phyloP scores from a whole-genome alignment of 2,329 filamentous ascomycete genomes.

The Neurospora sp. region DNA sequence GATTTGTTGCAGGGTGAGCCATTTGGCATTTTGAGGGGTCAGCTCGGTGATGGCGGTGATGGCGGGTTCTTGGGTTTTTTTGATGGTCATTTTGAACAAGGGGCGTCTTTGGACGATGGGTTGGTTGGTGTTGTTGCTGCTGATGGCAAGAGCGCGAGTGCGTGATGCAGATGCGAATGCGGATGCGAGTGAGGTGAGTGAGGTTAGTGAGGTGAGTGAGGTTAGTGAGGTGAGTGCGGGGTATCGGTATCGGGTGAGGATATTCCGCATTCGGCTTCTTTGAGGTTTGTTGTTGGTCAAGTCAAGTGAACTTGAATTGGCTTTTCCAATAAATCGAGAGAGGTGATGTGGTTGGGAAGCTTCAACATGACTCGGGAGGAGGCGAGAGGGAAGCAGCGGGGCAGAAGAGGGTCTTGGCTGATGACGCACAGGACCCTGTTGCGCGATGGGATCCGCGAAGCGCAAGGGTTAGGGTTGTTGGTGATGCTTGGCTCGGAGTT shows the following conservation, averaged over 20 bases:
- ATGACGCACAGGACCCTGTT: background rate
- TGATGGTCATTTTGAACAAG: conserved; percentile 22
- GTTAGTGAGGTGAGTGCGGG: background rate
- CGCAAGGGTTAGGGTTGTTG: background rate
- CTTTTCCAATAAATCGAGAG: background rate
- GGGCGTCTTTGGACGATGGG: background rate
- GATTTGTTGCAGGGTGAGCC: conserved; percentile 47
- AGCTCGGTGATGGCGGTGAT: conserved; percentile 39
- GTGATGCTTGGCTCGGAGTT: background rate
- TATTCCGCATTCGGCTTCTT: background rate
- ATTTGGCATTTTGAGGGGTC: conserved; percentile 39
- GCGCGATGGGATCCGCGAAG: background rate
- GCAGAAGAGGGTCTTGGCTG: background rate
- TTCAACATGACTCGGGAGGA: too few relatives aligned
- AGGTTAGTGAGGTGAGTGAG: background rate
- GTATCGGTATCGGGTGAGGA: background rate
- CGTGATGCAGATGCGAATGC: background rate
- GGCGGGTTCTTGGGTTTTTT: conserved; percentile 33
- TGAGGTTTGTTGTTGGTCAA: background rate
- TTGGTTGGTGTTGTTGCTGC: background rate
- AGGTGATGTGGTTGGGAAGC: background rate
- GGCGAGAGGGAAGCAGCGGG: background rate
- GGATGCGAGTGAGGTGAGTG: background rate
- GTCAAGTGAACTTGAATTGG: background rate
- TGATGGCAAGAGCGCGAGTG: background rate